These are phyloP conservation scores for Ceratocystis eucalypticola DNA, from an alignment of 2,329 filamentous ascomycete species.

Conservation along the genomic window DNA sequence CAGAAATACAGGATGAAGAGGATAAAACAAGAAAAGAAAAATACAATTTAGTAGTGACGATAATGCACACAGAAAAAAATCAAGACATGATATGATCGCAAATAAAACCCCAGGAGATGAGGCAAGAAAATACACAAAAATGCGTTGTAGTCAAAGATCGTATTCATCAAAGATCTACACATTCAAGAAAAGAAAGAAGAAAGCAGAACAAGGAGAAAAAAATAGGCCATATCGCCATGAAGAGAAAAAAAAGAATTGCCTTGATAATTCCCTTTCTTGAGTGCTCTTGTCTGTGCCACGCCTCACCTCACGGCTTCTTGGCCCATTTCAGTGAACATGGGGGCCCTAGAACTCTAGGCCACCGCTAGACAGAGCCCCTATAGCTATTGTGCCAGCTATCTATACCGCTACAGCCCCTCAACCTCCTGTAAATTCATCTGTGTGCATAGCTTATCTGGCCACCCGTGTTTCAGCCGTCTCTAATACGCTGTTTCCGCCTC, in stretches of 20 bases:
- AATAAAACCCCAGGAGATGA: not conserved
- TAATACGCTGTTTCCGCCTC: not conserved
- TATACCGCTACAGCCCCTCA: not conserved
- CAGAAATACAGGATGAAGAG: constrained; percentile 1
- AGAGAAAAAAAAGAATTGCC: not conserved
- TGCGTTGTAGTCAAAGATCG: not conserved
- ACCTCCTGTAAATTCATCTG: not conserved
- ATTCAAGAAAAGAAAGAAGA: not conserved
- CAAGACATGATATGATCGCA: not conserved
- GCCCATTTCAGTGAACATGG: no score
- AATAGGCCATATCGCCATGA: not conserved
- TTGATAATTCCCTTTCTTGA: not conserved
- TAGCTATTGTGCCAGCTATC: not conserved
- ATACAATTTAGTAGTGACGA: not conserved
- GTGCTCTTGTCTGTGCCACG: not conserved
- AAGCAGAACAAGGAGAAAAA: not conserved
- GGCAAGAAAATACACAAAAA: not conserved
- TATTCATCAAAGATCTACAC: not conserved
- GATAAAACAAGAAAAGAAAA: not conserved
- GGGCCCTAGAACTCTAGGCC: not conserved
- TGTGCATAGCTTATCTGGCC: no score
- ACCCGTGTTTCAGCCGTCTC: not conserved
- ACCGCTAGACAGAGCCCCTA: not conserved
- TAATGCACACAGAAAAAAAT: not conserved
- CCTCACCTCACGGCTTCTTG: no score